phyloP scores from a whole-genome alignment of 371 early-diverging fungal genomes.

The Apophysomyces trapeziformis region DNA sequence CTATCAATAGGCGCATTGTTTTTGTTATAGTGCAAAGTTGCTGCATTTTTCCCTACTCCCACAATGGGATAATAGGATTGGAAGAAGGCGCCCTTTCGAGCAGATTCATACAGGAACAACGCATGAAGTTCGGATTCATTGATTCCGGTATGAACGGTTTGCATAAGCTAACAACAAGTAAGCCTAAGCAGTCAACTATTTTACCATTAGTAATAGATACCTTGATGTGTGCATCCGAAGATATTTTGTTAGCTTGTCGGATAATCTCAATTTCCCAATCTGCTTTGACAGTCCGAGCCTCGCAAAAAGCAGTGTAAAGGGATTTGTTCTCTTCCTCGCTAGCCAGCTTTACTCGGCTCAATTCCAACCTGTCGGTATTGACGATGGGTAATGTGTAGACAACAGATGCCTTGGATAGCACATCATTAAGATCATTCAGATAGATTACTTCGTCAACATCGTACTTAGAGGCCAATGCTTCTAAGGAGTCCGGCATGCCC shows the following conservation, averaged over 20 bases:
- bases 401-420: constrained; percentile 34
- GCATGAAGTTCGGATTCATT: constrained; percentile 79
- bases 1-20: constrained; percentile 71
- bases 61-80: constrained; percentile 91
- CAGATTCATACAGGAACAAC: constrained; percentile 76
- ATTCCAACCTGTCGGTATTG: constrained; percentile 10
- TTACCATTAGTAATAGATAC: constrained; percentile 16
- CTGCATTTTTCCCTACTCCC: constrained; percentile 79
- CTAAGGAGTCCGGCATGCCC: constrained; percentile 67
- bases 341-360: constrained; percentile 23
- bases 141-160: constrained; percentile 58
- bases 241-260: constrained; percentile 77
- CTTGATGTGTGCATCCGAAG: constrained; percentile 77
- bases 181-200: neutral
- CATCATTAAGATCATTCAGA: constrained; percentile 32
- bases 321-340: constrained; percentile 31
- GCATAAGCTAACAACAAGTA: constrained; percentile 61
- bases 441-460: constrained; percentile 70
- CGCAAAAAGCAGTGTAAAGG: constrained; percentile 67
- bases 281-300: constrained; percentile 81
- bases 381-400: constrained; percentile 45
- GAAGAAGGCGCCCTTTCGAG: constrained; percentile 69
- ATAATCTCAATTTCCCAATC: constrained; percentile 77
- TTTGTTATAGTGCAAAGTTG: constrained; percentile 84
- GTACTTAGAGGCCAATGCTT: constrained; percentile 54